These are phyloP conservation scores for Rutstroemia sydowiana DNA, from an alignment of 2,329 filamentous ascomycete species.

Conservation along the genomic window DNA sequence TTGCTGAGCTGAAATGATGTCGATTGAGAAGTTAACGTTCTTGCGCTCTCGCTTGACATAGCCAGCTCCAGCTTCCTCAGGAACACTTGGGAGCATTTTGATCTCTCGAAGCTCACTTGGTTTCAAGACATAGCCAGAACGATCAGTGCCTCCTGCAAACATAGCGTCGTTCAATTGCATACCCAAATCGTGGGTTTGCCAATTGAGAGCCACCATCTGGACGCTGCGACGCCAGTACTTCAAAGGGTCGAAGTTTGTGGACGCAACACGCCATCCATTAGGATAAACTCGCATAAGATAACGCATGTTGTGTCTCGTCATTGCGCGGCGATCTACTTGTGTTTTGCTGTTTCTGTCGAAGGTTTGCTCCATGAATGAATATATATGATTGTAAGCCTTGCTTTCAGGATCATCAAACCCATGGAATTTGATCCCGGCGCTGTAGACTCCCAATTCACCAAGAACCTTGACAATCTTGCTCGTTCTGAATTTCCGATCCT, in stretches of 20 bases:
- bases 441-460: slow-evolving; percentile 77
- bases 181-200: slow-evolving; percentile 94
- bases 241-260: slow-evolving; percentile 90
- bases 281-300: slow-evolving; percentile 94
- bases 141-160: slow-evolving; percentile 84
- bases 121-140: slow-evolving; percentile 89
- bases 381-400: slow-evolving; percentile 86
- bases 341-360: slow-evolving; percentile 76
- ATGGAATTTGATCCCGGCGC: slow-evolving; percentile 69
- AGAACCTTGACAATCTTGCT: slow-evolving; percentile 84
- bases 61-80: slow-evolving; percentile 42
- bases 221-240: slow-evolving; percentile 92
- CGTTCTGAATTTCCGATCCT: slow-evolving; percentile 53
- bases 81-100: slow-evolving; percentile 47
- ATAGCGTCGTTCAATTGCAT: slow-evolving; percentile 97
- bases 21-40: slow-evolving; percentile 75
- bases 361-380: slow-evolving; percentile 85
- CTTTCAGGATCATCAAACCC: slow-evolving; percentile 74
- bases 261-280: slow-evolving; percentile 70
- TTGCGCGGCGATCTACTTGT: slow-evolving; percentile 64
- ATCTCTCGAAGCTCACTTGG: slow-evolving; percentile 75
- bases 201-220: slow-evolving; percentile 96
- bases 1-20: slow-evolving; percentile 90
- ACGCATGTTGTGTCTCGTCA: slow-evolving; percentile 85
- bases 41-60: slow-evolving; percentile 68